Percentiles rank a stretch among this genome's conserved stretches.
These are phyloP conservation scores for Colletotrichum sp. DNA, from an alignment of 2,329 filamentous ascomycete species.

Conservation along the genomic window DNA sequence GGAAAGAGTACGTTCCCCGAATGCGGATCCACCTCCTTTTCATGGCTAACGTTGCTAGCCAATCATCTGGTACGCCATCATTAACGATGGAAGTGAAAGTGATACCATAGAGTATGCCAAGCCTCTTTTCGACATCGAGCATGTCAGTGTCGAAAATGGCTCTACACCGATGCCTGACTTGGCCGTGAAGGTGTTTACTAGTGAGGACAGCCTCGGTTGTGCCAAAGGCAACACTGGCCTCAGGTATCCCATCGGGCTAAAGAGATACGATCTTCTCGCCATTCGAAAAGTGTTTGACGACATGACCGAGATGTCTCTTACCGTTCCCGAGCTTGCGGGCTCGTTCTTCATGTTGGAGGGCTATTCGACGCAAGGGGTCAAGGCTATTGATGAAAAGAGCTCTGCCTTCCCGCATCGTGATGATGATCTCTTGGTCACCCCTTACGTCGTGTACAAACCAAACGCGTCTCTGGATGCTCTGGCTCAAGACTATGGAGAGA, in stretches of 20 bases:
- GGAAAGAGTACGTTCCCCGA: conserved; percentile 33
- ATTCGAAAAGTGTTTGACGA: conserved; percentile 30
- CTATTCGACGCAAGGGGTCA: conserved; percentile 34
- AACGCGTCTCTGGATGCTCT: conserved; percentile 28
- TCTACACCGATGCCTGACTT: conserved; percentile 47
- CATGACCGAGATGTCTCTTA: conserved; percentile 38
- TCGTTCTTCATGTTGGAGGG: conserved; percentile 20
- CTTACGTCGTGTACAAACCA: conserved; percentile 32
- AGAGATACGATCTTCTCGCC: conserved; percentile 35
- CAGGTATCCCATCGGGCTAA: conserved; percentile 47
- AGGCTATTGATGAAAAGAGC: conserved; percentile 31
- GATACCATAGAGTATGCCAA: conserved; percentile 41
- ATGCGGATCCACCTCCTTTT: not conserved
- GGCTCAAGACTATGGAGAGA: conserved; percentile 35
- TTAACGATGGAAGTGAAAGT: conserved; percentile 40
- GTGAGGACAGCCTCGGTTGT: conserved; percentile 38
- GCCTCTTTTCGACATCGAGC: conserved; percentile 44
- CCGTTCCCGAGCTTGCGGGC: conserved; percentile 29
- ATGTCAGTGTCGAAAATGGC: conserved; percentile 32
- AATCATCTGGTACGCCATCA: conserved; percentile 43
- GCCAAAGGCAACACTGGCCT: conserved; percentile 44
- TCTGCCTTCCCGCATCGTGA: conserved; percentile 44
- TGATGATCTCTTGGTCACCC: conserved; percentile 34
- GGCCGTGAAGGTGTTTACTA: conserved; percentile 43
- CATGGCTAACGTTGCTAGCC: conserved; percentile 29